Evolutionary conservation across 176 grass and related monocot genomes (phyloP), one percentile per base, ranked within the genome.

Genomic region (Carex parvula): DNA sequence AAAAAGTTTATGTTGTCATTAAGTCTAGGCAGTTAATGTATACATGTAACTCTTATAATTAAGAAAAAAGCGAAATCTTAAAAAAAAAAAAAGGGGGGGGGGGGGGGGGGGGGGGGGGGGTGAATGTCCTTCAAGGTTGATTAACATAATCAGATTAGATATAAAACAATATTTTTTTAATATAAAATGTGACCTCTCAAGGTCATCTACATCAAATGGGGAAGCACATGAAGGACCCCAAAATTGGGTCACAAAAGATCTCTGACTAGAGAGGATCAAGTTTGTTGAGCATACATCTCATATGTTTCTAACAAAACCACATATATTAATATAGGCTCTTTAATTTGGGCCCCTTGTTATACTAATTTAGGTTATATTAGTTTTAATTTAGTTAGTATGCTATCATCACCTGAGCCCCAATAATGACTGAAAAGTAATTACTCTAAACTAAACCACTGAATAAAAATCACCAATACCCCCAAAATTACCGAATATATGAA

Each of bases 371-470:
- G 54, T 44, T 29, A 54, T 29, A 30, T 54, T 2, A 12, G 42
- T 5, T 7, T 53, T 74, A 54, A 13, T 75, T 75, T 75, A 75
- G 71, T 75, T 54, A 75, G 46, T 75, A 75, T 20, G 53, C 22
- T 50, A 76, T 76, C 44, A 29, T 76, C 22, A 76, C 48, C 22
- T 29, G 20, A 17, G 21, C 72, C 29, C 20, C 1, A 73, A 73
- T 1, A 52, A 24, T 73, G 4, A 67, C n/a, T 50, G 4, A 70
- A 70, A 22, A 73, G 16, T 73, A 50, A 24, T 73, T 21, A 75
- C 3, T 3, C 12, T 52, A 53, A 75, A 74, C 44, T 74, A 11
- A 74, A 74, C 70, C 70, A 74, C 21, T 13, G 3, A 50, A 74
- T 52, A 52, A 10, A 74, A 74, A 29, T 16, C 7, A 4, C 10